phyloP scores from a whole-genome alignment of 225 moss, liverwort and hornwort genomes.

The Pseudisothecium myosuroides region DNA sequence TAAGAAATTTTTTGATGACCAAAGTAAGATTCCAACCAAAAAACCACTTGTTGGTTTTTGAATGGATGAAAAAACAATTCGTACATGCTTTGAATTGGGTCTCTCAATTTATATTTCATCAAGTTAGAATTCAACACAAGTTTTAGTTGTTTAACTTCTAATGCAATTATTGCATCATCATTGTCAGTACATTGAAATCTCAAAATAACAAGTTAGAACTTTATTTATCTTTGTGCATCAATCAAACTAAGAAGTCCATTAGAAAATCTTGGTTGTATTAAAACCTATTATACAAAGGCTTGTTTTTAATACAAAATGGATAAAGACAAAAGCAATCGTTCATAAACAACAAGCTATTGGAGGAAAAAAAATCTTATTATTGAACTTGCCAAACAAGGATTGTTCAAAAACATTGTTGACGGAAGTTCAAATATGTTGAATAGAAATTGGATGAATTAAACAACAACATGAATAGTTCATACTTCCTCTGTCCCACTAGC shows the following conservation, averaged over 20 bases:
- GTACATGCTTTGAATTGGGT: background rate
- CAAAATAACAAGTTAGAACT: background rate
- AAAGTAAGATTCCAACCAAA: background rate
- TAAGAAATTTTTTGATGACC: background rate
- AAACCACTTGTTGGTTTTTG: background rate
- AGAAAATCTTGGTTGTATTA: background rate
- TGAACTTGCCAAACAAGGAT: background rate
- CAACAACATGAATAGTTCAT: background rate
- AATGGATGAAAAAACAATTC: background rate
- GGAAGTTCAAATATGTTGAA: background rate
- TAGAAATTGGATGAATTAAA: fast-evolving
- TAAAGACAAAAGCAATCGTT: background rate
- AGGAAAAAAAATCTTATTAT: background rate
- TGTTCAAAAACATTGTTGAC: background rate
- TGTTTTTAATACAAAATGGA: background rate
- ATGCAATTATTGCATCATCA: background rate
- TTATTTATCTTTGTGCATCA: background rate
- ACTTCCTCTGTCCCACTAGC: no score
- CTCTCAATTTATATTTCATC: background rate
- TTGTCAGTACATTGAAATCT: background rate
- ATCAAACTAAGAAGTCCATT: background rate
- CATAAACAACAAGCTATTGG: background rate
- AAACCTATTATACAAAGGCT: background rate
- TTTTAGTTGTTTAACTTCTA: background rate
- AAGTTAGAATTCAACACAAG: background rate